phyloP scores from a whole-genome alignment of 495 filamentous ascomycete genomes.

The Glutinoglossum americanum region DNA sequence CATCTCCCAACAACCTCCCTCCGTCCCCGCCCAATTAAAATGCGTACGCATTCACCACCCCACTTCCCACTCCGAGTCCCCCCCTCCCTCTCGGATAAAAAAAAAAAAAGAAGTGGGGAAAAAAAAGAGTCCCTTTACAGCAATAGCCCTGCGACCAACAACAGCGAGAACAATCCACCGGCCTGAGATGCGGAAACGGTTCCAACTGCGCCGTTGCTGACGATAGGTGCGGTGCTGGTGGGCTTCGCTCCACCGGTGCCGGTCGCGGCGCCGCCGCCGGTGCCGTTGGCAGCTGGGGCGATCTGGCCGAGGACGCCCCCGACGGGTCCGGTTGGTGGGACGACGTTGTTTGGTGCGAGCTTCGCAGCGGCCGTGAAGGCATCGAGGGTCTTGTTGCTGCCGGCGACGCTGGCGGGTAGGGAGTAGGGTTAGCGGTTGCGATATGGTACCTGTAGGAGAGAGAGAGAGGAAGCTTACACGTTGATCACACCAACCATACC shows the following conservation, averaged over 20 bases:
- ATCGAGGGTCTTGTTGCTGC: neutral
- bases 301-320: neutral
- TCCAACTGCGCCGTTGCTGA: neutral
- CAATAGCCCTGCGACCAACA: neutral
- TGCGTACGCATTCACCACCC: too few species aligned
- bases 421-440: neutral
- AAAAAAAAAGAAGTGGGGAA: neutral
- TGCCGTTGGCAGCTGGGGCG: neutral
- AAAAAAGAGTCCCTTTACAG: neutral
- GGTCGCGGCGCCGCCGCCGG: neutral
- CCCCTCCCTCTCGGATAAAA: too few species aligned
- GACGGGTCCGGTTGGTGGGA: neutral
- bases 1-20: too few species aligned
- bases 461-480: neutral
- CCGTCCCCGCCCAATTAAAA: too few species aligned
- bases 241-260: too few species aligned
- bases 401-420: neutral
- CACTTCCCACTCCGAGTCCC: too few species aligned
- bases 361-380: neutral
- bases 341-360: neutral
- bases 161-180: neutral
- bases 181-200: neutral
- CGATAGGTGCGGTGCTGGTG: too few species aligned
- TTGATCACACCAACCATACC: slow-evolving; percentile 23
- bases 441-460: too few species aligned